Conservation (phyloP, 2,329 filamentous ascomycete genomes). For the Penicillium verrucosum region DNA sequence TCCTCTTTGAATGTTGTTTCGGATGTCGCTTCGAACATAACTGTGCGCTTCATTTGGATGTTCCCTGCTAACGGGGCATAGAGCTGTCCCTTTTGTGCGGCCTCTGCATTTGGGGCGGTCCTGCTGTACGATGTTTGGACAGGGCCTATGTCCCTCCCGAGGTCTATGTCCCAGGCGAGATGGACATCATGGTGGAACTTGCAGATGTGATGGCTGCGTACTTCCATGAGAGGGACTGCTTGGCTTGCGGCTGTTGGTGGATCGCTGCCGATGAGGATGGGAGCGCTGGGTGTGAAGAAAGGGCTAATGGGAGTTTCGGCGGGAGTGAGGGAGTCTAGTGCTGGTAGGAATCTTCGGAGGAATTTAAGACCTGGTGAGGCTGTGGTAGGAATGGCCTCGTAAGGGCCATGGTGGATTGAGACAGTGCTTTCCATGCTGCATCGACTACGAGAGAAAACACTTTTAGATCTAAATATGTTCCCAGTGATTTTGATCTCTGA, state of each 20-base stretch:
- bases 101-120: background rate
- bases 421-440: conserved; percentile 8
- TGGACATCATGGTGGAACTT: conserved; percentile 18
- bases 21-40: conserved; percentile 24
- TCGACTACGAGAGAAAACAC: background rate
- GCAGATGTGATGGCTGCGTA: conserved; percentile 15
- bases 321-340: conserved; percentile 16
- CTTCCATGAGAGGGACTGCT: conserved; percentile 15
- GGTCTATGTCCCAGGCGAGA: conserved; percentile 23
- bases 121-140: background rate
- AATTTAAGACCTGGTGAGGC: conserved; percentile 21
- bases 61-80: conserved; percentile 6
- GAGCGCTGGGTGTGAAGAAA: conserved; percentile 19
- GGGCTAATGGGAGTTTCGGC: background rate
- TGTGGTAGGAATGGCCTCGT: conserved; percentile 14
- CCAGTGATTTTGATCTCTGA: background rate
- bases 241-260: conserved; percentile 10
- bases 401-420: conserved; percentile 20
- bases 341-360: conserved; percentile 20
- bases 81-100: background rate
- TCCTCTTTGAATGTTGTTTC: conserved; percentile 19
- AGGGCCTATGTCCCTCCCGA: background rate
- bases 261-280: conserved; percentile 17
- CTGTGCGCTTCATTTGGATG: conserved; percentile 14
- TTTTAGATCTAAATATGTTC: background rate